Conservation (phyloP, 805 yeast species). For the Candida silvicultrix region DNA sequence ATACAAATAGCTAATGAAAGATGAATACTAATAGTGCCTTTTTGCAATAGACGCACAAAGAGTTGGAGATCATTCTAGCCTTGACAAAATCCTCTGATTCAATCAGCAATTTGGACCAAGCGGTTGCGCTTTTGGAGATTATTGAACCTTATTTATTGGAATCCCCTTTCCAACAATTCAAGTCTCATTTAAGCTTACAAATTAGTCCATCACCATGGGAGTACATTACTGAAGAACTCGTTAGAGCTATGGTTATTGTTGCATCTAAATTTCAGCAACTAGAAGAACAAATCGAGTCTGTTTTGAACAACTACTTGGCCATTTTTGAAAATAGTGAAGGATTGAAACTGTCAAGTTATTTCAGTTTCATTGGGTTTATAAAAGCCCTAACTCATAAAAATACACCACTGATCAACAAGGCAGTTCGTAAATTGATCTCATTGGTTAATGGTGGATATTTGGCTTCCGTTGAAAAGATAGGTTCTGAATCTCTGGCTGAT, state of each 20-base stretch:
- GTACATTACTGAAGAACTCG: slow-evolving; percentile 27
- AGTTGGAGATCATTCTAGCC: slow-evolving; percentile 48
- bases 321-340: slow-evolving; percentile 8
- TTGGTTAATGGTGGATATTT: slow-evolving; percentile 12
- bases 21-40: not conserved
- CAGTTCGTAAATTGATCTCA: slow-evolving; percentile 23
- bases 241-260: slow-evolving; percentile 24
- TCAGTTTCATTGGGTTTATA: slow-evolving; percentile 33
- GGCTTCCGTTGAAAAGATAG: slow-evolving; percentile 18
- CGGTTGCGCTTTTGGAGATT: slow-evolving; percentile 31
- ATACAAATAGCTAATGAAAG: no score
- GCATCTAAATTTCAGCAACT: slow-evolving; percentile 24
- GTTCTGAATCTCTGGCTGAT: slow-evolving; percentile 27
- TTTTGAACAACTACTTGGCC: slow-evolving; percentile 23
- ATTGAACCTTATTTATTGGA: slow-evolving; percentile 42
- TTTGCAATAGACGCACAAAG: slow-evolving; percentile 31
- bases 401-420: slow-evolving; percentile 13
- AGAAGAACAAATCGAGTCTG: slow-evolving; percentile 7
- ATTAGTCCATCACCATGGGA: slow-evolving; percentile 34
- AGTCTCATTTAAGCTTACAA: slow-evolving; percentile 28
- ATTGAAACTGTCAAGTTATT: slow-evolving; percentile 16
- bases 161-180: slow-evolving; percentile 43
- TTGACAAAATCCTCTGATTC: slow-evolving; percentile 32
- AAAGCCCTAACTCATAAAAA: slow-evolving; percentile 22
- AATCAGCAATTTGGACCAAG: slow-evolving; percentile 30